Percentiles rank a stretch among this genome's conserved stretches.
These are phyloP conservation scores for Pyrenopolyporus hunteri DNA, from an alignment of 495 filamentous ascomycete genomes.

Conservation along the genomic window DNA sequence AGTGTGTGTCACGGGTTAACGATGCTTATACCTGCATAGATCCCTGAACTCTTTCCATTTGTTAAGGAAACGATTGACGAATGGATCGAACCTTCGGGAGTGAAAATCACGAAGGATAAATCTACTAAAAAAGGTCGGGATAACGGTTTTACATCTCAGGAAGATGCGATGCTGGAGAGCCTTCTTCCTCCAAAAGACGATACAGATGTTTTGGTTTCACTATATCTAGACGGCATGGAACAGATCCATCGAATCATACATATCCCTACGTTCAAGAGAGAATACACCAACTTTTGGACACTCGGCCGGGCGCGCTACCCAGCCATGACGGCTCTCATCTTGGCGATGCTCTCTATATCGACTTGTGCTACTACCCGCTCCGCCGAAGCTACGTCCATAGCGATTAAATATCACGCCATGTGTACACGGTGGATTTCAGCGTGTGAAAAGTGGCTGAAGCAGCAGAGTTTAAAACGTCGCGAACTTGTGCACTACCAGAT, in stretches of 20 bases:
- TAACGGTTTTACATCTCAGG: constrained; percentile 37
- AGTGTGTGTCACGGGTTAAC: neutral
- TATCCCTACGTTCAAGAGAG: constrained; percentile 51
- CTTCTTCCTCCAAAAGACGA: constrained; percentile 48
- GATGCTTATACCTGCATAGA: constrained; percentile 28
- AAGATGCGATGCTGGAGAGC: constrained; percentile 44
- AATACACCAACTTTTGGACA: constrained; percentile 54
- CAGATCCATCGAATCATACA: constrained; percentile 55
- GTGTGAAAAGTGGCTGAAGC: constrained; percentile 46
- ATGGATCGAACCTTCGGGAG: constrained; percentile 49
- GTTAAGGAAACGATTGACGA: constrained; percentile 54
- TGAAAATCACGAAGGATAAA: constrained; percentile 47
- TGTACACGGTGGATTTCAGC: constrained; percentile 48
- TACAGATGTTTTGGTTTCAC: constrained; percentile 45
- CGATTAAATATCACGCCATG: constrained; percentile 27
- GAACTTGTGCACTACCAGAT: constrained; percentile 55
- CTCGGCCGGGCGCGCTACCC: constrained; percentile 39
- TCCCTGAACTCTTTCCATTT: constrained; percentile 51
- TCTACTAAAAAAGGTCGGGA: constrained; percentile 36
- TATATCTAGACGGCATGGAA: constrained; percentile 55
- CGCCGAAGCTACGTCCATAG: constrained; percentile 5
- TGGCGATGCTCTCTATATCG: constrained; percentile 50
- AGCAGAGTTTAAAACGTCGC: constrained; percentile 51
- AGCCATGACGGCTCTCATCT: constrained; percentile 49
- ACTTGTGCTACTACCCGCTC: constrained; percentile 46